Evolutionary conservation across 164 flowering plant species (phyloP).

Genomic region (Chloranthus sessilifolius): DNA sequence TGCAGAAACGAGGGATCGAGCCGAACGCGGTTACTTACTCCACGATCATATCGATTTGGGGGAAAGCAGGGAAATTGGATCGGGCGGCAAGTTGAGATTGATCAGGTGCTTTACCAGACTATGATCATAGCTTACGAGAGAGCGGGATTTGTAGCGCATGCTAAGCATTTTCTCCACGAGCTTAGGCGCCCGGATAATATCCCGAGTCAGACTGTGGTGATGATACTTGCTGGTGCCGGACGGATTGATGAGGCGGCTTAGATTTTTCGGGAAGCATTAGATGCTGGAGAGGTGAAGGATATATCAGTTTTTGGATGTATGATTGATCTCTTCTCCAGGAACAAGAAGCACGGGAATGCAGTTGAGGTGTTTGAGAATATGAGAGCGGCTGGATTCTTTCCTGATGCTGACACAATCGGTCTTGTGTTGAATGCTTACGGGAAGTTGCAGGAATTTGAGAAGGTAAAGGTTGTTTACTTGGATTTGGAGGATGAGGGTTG

Average conservation of each 20-base stretch:
- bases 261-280: conserved; percentile 83
- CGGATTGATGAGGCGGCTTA: conserved; percentile 84
- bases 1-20: conserved; percentile 66
- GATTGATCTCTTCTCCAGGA: conserved; percentile 68
- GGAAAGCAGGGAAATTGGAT: conserved; percentile 74
- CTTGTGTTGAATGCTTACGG: conserved; percentile 73
- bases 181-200: conserved; percentile 63
- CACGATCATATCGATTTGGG: conserved; percentile 86
- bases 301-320: conserved; percentile 61
- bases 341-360: conserved; percentile 55
- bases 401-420: conserved; percentile 59
- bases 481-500: conserved; percentile 86
- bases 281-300: conserved; percentile 69
- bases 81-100: conserved; percentile 81
- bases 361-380: conserved; percentile 86
- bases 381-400: conserved; percentile 69
- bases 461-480: conserved; percentile 60
- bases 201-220: conserved; percentile 66
- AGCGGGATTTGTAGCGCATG: conserved; percentile 75
- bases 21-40: conserved; percentile 85
- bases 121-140: conserved; percentile 90
- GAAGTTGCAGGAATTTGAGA: conserved; percentile 61
- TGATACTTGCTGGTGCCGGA: conserved; percentile 74
- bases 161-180: conserved; percentile 78
- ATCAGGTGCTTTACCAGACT: conserved; percentile 87